A percentile compares a stretch with the other conserved stretches of the same genome.
phyloP scores from a whole-genome alignment of 345 rosid genomes.

The Angophora floribunda region DNA sequence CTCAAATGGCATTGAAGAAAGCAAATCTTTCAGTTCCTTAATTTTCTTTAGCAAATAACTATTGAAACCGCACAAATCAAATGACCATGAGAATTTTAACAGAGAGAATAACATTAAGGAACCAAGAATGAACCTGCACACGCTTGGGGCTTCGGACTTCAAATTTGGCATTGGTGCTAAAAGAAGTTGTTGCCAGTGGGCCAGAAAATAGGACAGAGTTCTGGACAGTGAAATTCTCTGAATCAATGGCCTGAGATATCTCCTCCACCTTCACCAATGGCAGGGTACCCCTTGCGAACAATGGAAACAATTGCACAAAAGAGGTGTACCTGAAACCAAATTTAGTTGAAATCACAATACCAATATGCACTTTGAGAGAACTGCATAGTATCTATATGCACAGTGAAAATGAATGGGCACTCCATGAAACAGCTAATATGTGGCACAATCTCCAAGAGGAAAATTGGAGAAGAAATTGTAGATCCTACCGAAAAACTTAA shows the following conservation, averaged over 20 bases:
- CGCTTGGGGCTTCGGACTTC: constrained; percentile 87
- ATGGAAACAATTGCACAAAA: constrained; percentile 65
- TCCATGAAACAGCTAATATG: neutral
- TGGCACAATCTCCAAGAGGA: neutral
- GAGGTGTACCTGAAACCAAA: constrained; percentile 42
- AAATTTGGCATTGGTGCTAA: constrained; percentile 80
- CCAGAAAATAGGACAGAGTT: constrained; percentile 72
- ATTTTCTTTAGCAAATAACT: neutral
- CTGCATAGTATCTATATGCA: neutral
- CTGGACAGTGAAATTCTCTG: constrained; percentile 67
- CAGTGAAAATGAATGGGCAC: neutral
- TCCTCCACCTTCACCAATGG: constrained; percentile 74
- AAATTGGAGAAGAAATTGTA: neutral
- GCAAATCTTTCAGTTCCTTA: neutral
- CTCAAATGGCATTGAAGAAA: neutral
- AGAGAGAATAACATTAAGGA: neutral
- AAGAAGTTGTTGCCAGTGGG: constrained; percentile 70
- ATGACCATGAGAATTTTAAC: neutral
- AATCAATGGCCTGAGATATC: constrained; percentile 89
- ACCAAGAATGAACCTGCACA: constrained; percentile 47
- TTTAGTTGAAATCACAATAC: neutral
- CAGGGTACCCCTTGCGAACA: constrained; percentile 56
- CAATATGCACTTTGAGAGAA: neutral
- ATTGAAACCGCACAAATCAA: neutral
- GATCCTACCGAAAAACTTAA: neutral